phyloP scores from a whole-genome alignment of 495 filamentous ascomycete genomes.

The Aspergillus homomorphus region DNA sequence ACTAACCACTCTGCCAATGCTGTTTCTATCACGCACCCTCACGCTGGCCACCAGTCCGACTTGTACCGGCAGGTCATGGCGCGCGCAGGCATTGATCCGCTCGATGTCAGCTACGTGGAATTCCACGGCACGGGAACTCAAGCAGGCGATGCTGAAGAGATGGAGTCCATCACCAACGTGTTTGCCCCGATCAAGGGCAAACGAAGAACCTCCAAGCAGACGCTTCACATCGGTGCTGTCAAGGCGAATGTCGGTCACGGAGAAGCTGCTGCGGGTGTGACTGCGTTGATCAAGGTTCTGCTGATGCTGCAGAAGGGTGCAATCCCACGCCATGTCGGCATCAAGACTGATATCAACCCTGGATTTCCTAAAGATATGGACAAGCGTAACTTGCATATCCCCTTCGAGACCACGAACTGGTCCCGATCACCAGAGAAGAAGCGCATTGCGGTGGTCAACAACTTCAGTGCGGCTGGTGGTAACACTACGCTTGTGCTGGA shows the following conservation, averaged over 20 bases:
- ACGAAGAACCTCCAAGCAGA: conserved; percentile 9
- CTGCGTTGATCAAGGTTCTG: conserved; percentile 33
- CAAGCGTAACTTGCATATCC: conserved; percentile 33
- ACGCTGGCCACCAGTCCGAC: conserved; percentile 45
- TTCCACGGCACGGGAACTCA: conserved; percentile 48
- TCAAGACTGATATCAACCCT: conserved; percentile 44
- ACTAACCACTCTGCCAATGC: conserved; percentile 50
- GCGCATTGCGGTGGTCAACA: too few species aligned
- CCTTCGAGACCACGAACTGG: too few species aligned
- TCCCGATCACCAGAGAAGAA: conserved; percentile 34
- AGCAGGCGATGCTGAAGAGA: conserved; percentile 37
- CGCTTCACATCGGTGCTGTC: conserved; percentile 29
- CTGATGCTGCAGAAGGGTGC: conserved; percentile 30
- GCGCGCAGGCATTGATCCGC: conserved; percentile 43
- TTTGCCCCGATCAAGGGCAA: conserved; percentile 21
- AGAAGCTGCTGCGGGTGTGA: conserved; percentile 34
- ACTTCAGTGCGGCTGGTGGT: too few species aligned
- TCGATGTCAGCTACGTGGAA: conserved; percentile 52
- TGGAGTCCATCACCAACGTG: conserved; percentile 25
- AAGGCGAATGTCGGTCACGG: conserved; percentile 44
- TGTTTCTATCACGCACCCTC: conserved; percentile 43
- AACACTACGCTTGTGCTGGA: too few species aligned
- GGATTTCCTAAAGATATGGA: conserved; percentile 25
- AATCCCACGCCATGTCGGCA: conserved; percentile 39
- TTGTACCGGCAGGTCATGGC: conserved; percentile 43